phyloP scores from a whole-genome alignment of 2,329 filamentous ascomycete genomes.

The Xylariomycetidae sp. region DNA sequence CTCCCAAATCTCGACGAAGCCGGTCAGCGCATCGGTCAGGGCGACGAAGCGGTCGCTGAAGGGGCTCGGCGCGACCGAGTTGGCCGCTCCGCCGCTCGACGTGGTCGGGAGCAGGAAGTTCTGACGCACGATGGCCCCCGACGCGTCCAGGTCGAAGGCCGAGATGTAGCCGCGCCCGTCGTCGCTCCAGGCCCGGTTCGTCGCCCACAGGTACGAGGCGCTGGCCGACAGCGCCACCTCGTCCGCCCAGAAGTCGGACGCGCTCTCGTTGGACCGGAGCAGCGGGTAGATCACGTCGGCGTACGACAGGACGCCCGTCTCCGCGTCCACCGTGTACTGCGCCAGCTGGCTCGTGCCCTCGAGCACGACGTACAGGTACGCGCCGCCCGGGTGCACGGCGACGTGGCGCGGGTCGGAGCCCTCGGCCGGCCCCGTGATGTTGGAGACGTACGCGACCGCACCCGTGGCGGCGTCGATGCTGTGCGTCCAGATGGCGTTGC shows the following conservation, averaged over 20 bases:
- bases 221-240: conserved; percentile 25
- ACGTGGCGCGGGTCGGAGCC: conserved; percentile 21
- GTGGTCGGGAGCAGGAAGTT: conserved; percentile 25
- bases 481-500: conserved; percentile 36
- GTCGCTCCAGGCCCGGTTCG: conserved; percentile 12
- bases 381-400: conserved; percentile 19
- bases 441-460: conserved; percentile 7
- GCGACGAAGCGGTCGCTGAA: conserved; percentile 28
- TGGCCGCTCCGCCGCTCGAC: conserved; percentile 27
- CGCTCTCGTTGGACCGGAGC: conserved; percentile 11
- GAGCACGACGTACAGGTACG: conserved; percentile 18
- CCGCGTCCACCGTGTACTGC: conserved; percentile 12
- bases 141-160: conserved; percentile 21
- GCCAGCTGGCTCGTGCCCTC: conserved; percentile 19
- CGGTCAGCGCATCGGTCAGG: conserved; percentile 25
- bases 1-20: conserved; percentile 30
- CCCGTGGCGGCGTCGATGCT: conserved; percentile 12
- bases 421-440: conserved; percentile 8
- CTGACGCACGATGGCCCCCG: conserved; percentile 24
- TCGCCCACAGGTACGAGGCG: conserved; percentile 25
- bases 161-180: conserved; percentile 30
- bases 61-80: conserved; percentile 24
- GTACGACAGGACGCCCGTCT: not conserved
- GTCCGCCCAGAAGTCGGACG: conserved; percentile 23
- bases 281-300: conserved; percentile 9